Base-by-base conservation (phyloP, 148 eudicot species). In the Rhododendron vialii region DNA sequence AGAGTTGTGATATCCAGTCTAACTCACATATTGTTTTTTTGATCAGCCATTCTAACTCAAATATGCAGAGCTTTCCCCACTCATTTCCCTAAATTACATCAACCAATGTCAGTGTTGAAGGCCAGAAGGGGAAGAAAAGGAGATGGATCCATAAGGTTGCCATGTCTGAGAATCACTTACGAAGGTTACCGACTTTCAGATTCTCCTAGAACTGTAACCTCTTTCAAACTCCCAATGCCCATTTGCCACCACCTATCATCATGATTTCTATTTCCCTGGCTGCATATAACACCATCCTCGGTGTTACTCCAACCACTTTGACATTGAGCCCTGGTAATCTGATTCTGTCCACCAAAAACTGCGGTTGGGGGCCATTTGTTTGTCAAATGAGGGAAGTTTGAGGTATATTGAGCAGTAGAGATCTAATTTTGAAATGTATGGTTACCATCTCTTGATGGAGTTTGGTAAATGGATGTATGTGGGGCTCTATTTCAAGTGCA, bases 231-330 rank as follows among this genome's bases (percentile, higher is more conserved):
- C 35, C 41, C 76, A 26, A 71, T 30, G 17, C 76, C 38, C 78
- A 35, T 74, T 74, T 74, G 78, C 78, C 78, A 74, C 35, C 43
- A 13, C 78, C 78, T 75, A 75, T 35, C 79, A 38, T 38, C 79
- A 36, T 75, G 43, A 75, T 7, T 36, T 35, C 79, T 75, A 36
- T 15, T 74, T 38, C 26, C 76, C 20, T 71, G 33, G 7, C 76
- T 71, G 76, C 76, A 33, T 71, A 71, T 5, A 13, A 33, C 20
- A 28, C 38, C 35, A 69, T 69, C 7, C 76, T 30, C 2, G 38
- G 7, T 30, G 38, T 71, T 71, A 71, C 76, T 33, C 20, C 76
- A 30, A 33, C 41, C 3, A 0, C 75, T 30, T 13, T 71, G 20
- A 71, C 76, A 71, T 71, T 26, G 74, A 26, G 76, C 17, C 38